Base-by-base conservation (phyloP, 225 moss, liverwort and hornwort species). In the Ulota crispa region DNA sequence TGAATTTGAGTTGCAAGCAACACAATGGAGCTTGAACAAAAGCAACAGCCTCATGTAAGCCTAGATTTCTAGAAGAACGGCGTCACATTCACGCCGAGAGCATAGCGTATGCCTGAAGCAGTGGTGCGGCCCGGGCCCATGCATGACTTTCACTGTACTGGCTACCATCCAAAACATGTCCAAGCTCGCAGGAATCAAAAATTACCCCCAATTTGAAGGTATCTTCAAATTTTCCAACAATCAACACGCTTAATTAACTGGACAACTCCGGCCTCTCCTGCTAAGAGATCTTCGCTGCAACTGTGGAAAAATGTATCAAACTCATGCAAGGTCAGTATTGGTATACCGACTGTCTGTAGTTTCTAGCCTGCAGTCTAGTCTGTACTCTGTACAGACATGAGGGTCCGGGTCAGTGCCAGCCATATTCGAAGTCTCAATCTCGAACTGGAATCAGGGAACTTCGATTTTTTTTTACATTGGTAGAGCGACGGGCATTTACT, bases 321-420 rank as follows among this genome's bases (percentile, higher is more conserved):
- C 18, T 64, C 32, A 13, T 61, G 7, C 16, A 60, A 70, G 55
- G 37, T 23, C 20, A 52, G 28, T 2, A 56, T 66, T 28, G 23
- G 55, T 66, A 47, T 81, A 75, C 74, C 81, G 74, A 75, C 81
- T 67, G 81, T 67, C 67, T 70, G 50, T 9, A 70, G 42, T 26
- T 9, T 24, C 1, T 28, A 43, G 13, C 13, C 13, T 45, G 13
- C 4, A 43, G 45, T 14, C 13, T 28, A 70, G 42, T 26, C 12
- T 26, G 4, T 28, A 7, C 66, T 26, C 12, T 26, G 4, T 28
- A 7, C 66, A 41, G 67, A 67, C 18, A 18, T 4, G 15, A 50
- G 16, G 50, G 18, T 18, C 50, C 50, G 5, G 50, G 18, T 50
- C 50, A 50, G 4, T 16, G 50, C 18, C 1, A 16, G 50, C 16